Conservation (phyloP, 352 stramenopile species). For the Globisporangium camurandrum region DNA sequence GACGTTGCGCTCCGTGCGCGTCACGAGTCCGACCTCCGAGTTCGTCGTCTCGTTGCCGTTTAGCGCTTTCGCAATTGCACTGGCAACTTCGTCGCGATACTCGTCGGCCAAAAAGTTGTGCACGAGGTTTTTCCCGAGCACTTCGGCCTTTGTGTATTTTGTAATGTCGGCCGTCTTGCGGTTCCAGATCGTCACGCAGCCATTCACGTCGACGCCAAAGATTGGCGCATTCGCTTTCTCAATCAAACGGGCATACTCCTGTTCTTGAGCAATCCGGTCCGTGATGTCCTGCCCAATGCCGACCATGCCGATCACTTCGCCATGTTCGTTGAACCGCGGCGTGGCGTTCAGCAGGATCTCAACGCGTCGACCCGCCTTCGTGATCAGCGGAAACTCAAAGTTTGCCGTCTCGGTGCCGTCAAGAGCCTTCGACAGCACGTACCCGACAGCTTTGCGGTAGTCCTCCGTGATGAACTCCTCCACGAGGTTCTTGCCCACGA, state of each 20-base stretch:
- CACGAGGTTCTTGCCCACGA: slow-evolving; percentile 40
- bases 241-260: slow-evolving; percentile 49
- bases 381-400: slow-evolving; percentile 57
- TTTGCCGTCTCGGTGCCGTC: slow-evolving; percentile 40
- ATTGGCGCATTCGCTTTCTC: slow-evolving; percentile 63
- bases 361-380: slow-evolving; percentile 34
- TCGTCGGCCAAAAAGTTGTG: slow-evolving; percentile 50
- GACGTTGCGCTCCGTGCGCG: slow-evolving; percentile 48
- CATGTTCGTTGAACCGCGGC: slow-evolving; percentile 66
- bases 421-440: slow-evolving; percentile 29
- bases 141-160: slow-evolving; percentile 35
- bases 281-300: slow-evolving; percentile 86
- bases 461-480: slow-evolving; percentile 62
- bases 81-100: slow-evolving; percentile 37
- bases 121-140: slow-evolving; percentile 39
- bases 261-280: slow-evolving; percentile 61
- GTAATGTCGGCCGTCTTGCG: slow-evolving; percentile 40
- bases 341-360: slow-evolving; percentile 50
- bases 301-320: slow-evolving; percentile 78
- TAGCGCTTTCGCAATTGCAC: slow-evolving; percentile 49
- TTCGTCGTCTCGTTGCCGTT: slow-evolving; percentile 65
- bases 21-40: slow-evolving; percentile 80
- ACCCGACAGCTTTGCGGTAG: slow-evolving; percentile 22
- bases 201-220: slow-evolving; percentile 60
- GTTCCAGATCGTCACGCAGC: slow-evolving; percentile 52